A percentile compares a stretch with the other conserved stretches of the same genome.
Conservation (phyloP, 164 flowering plant genomes). For the Chloranthus sessilifolius region DNA sequence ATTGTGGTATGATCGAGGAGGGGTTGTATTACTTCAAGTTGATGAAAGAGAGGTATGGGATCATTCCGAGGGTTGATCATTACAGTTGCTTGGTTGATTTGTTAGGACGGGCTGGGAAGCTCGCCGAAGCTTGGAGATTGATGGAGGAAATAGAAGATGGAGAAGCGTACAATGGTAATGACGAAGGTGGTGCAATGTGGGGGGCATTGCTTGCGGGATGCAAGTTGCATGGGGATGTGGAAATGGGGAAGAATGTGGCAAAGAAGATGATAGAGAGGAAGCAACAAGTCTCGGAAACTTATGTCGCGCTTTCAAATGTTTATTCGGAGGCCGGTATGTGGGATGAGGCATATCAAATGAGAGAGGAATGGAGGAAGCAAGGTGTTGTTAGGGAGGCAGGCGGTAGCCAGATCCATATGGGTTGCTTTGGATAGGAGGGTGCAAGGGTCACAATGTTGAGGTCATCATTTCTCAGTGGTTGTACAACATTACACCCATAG, state of each 20-base stretch:
- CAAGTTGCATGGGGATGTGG: constrained; percentile 29
- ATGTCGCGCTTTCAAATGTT: constrained; percentile 28
- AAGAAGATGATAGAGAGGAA: constrained; percentile 23
- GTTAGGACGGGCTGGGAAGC: constrained; percentile 35
- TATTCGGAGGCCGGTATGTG: constrained; percentile 38
- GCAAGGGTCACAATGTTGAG: too few relatives aligned
- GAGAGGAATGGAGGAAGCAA: constrained; percentile 19
- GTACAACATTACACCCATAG: too few relatives aligned
- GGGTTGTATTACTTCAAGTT: constrained; percentile 25
- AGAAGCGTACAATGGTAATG: constrained; percentile 1
- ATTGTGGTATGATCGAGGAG: constrained; percentile 33
- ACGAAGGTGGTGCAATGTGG: constrained; percentile 10
- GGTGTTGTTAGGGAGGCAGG: constrained; percentile 18
- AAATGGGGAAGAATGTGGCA: constrained; percentile 31
- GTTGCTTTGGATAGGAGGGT: too few relatives aligned
- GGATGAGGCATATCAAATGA: constrained; percentile 26
- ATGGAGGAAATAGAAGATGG: constrained; percentile 18
- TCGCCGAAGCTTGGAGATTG: constrained; percentile 28
- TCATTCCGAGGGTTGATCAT: constrained; percentile 26
- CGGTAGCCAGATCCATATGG: constrained; percentile 27
- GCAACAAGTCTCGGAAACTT: constrained; percentile 23
- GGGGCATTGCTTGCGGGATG: constrained; percentile 42
- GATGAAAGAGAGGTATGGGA: constrained; percentile 28
- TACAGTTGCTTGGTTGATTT: constrained; percentile 35
- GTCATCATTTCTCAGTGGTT: too few relatives aligned